phyloP scores from a whole-genome alignment of 1,284 basidiomycete species.

The Fomitopsis schrenkii region DNA sequence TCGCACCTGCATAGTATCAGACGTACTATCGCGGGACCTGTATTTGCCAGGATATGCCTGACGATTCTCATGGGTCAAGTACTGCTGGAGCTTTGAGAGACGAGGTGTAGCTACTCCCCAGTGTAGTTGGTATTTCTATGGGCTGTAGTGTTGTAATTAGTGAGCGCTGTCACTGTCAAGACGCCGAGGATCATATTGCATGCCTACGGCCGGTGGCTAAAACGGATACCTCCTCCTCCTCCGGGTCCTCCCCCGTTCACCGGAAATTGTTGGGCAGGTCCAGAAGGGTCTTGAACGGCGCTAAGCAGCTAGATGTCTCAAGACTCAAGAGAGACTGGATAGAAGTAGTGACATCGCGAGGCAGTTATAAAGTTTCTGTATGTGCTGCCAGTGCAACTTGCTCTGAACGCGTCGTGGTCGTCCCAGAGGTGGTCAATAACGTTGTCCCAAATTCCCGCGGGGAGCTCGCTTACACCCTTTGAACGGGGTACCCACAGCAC shows the following conservation, averaged over 20 bases:
- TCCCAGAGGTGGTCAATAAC: slow-evolving; percentile 11
- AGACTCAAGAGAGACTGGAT: slow-evolving; percentile 3
- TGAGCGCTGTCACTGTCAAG: too few relatives aligned
- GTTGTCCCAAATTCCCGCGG: slow-evolving; percentile 10
- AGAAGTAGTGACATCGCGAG: slow-evolving; percentile 8
- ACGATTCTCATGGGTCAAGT: too few relatives aligned
- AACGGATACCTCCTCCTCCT: too few relatives aligned
- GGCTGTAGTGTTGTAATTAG: too few relatives aligned
- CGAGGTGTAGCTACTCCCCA: too few relatives aligned
- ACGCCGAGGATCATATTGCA: too few relatives aligned
- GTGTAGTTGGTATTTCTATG: too few relatives aligned
- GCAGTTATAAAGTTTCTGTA: slow-evolving; percentile 7
- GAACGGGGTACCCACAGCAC: not conserved
- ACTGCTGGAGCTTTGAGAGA: too few relatives aligned
- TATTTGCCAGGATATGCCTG: too few relatives aligned
- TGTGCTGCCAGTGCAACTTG: slow-evolving; percentile 3
- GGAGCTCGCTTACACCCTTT: not conserved
- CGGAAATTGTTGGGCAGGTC: not conserved
- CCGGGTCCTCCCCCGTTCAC: not conserved
- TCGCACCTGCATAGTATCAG: too few relatives aligned
- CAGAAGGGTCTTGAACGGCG: not conserved
- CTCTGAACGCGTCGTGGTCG: slow-evolving; percentile 2
- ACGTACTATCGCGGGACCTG: too few relatives aligned
- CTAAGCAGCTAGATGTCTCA: not conserved
- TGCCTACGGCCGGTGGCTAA: too few relatives aligned